These are phyloP conservation scores for Plenodomus tracheiphilus DNA, from an alignment of 2,329 filamentous ascomycete species.

Conservation along the genomic window DNA sequence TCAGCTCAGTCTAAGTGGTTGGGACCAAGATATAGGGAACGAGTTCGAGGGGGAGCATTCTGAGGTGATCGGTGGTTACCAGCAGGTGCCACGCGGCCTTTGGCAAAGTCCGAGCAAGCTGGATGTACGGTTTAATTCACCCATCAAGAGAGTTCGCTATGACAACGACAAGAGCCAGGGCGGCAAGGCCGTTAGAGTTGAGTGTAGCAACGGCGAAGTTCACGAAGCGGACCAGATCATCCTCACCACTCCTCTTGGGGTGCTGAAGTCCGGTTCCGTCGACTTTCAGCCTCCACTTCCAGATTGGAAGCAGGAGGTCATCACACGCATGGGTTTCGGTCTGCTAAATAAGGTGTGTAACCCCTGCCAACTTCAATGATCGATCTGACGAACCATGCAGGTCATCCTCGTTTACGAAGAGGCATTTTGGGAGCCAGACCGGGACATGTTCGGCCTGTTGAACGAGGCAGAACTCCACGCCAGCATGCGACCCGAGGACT, in stretches of 20 bases:
- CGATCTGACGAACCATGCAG: slow-evolving; percentile 32
- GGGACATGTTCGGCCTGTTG: slow-evolving; percentile 92
- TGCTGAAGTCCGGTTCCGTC: slow-evolving; percentile 80
- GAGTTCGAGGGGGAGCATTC: slow-evolving; percentile 96
- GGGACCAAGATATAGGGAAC: slow-evolving; percentile 97
- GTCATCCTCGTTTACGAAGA: slow-evolving; percentile 84
- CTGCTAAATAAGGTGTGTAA: slow-evolving; percentile 78
- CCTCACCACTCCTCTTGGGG: slow-evolving; percentile 85
- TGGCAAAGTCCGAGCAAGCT: slow-evolving; percentile 76
- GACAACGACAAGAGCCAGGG: slow-evolving; percentile 14
- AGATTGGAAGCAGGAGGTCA: slow-evolving; percentile 78
- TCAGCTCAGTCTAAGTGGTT: slow-evolving; percentile 83
- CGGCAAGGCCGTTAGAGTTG: slow-evolving; percentile 41
- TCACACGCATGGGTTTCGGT: slow-evolving; percentile 86
- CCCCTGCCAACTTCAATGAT: neutral
- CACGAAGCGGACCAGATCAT: slow-evolving; percentile 90
- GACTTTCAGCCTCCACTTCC: slow-evolving; percentile 92
- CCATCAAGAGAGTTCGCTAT: slow-evolving; percentile 75
- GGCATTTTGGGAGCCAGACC: slow-evolving; percentile 85
- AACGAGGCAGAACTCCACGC: slow-evolving; percentile 70
- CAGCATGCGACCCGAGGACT: slow-evolving; percentile 79
- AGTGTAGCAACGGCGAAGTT: slow-evolving; percentile 75
- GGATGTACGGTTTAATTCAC: slow-evolving; percentile 73
- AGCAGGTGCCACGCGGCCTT: slow-evolving; percentile 86
- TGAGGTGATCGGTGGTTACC: slow-evolving; percentile 91